These are phyloP conservation scores for Acorus gramineus DNA, from an alignment of 106 monocot species.

Conservation along the genomic window DNA sequence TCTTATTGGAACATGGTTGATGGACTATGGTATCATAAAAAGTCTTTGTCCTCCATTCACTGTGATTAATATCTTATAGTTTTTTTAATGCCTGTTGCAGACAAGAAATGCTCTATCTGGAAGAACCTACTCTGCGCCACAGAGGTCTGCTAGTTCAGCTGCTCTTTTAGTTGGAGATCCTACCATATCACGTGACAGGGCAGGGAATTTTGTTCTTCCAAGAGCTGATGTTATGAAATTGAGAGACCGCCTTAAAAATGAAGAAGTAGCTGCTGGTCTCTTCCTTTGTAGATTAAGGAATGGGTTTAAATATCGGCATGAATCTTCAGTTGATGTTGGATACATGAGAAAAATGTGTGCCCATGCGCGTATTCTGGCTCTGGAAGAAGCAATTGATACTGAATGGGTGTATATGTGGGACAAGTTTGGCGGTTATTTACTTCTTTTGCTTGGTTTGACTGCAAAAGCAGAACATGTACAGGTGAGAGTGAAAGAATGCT, in stretches of 20 bases:
- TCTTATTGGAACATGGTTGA: no score
- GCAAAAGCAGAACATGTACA: conserved; percentile 94
- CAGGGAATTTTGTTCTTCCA: conserved; percentile 96
- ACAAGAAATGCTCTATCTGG: conserved; percentile 96
- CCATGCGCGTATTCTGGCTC: conserved; percentile 92
- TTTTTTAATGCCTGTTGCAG: conserved; percentile 21
- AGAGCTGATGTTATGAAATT: conserved; percentile 93
- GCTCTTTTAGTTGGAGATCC: conserved; percentile 97
- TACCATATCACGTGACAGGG: conserved; percentile 64
- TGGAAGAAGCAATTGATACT: conserved; percentile 98
- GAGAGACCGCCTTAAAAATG: conserved; percentile 90
- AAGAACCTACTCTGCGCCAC: conserved; percentile 84
- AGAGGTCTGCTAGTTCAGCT: conserved; percentile 94
- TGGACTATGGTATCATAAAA: no score
- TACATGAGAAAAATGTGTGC: conserved; percentile 92
- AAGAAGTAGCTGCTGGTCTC: conserved; percentile 71
- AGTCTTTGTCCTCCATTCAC: no score
- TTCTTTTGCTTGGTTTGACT: conserved; percentile 97
- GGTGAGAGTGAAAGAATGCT: conserved; percentile 19
- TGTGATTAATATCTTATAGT: no score
- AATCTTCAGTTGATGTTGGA: conserved; percentile 49
- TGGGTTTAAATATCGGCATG: conserved; percentile 34
- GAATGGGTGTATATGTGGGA: conserved; percentile 99
- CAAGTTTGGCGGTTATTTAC: conserved; percentile 96
- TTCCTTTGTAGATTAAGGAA: conserved; percentile 37